Conservation (phyloP, 352 stramenopile genomes). For the Chrysophaeum taylorii region DNA sequence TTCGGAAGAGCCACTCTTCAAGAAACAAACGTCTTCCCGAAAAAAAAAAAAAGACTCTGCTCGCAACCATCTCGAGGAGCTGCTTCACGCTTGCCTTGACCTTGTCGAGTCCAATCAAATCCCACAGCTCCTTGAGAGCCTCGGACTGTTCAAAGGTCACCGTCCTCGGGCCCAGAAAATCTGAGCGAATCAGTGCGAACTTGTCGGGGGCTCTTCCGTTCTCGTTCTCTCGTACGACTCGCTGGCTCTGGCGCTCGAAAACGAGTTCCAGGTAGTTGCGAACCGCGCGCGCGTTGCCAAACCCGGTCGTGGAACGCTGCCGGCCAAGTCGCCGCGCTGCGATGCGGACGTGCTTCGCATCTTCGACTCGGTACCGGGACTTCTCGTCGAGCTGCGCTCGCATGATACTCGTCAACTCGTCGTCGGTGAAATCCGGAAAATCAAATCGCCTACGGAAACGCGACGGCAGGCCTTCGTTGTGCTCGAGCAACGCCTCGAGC, state of each 20-base stretch:
- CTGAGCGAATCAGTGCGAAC: conserved; percentile 53
- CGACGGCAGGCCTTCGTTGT: conserved; percentile 68
- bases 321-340: conserved; percentile 50
- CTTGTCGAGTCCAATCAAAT: conserved; percentile 56
- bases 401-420: conserved; percentile 63
- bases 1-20: no score
- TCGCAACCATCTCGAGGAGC: conserved; percentile 53
- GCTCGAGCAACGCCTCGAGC: conserved; percentile 68
- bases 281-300: conserved; percentile 67
- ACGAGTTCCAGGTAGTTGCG: conserved; percentile 37
- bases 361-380: conserved; percentile 16
- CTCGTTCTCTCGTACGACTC: background rate
- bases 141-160: conserved; percentile 10
- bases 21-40: no score
- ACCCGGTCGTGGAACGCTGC: conserved; percentile 49
- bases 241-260: background rate
- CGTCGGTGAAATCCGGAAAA: conserved; percentile 82
- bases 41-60: no score
- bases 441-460: conserved; percentile 59
- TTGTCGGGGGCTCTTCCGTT: background rate
- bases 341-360: conserved; percentile 23
- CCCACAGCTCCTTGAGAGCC: conserved; percentile 46
- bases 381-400: background rate
- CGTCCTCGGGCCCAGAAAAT: conserved; percentile 37
- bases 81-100: conserved; percentile 59